Evolutionary conservation across 2,329 filamentous ascomycete species (phyloP).

Genomic region (Waltergamsia citrina): DNA sequence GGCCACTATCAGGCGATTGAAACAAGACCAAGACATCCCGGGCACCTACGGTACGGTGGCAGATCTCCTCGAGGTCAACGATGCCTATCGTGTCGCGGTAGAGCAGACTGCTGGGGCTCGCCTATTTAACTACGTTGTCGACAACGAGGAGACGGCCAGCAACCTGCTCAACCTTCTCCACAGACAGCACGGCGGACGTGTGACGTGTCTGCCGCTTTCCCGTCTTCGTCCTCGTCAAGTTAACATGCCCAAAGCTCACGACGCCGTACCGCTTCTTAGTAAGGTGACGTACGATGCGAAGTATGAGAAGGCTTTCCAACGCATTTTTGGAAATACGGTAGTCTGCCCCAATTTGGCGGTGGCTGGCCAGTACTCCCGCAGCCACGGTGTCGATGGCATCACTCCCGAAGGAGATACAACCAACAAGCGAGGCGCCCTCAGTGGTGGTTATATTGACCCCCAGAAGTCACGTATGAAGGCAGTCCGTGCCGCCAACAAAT

Average conservation of each 20-base stretch:
- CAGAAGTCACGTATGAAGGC: slow-evolving; percentile 80
- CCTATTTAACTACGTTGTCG: slow-evolving; percentile 92
- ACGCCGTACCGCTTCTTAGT: slow-evolving; percentile 78
- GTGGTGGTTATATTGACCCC: slow-evolving; percentile 86
- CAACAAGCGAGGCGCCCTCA: slow-evolving; percentile 91
- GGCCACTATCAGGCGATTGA: slow-evolving; percentile 76
- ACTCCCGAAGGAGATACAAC: slow-evolving; percentile 91
- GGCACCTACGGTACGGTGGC: slow-evolving; percentile 90
- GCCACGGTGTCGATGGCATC: slow-evolving; percentile 85
- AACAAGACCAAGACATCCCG: slow-evolving; percentile 66
- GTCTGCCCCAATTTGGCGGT: slow-evolving; percentile 85
- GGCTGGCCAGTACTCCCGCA: slow-evolving; percentile 84
- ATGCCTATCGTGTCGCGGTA: slow-evolving; percentile 78
- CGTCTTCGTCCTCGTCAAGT: slow-evolving; percentile 61
- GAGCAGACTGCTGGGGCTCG: slow-evolving; percentile 90
- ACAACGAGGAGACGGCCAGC: slow-evolving; percentile 81
- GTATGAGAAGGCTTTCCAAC: slow-evolving; percentile 81
- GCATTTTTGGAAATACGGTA: slow-evolving; percentile 92
- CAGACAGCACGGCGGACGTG: slow-evolving; percentile 69
- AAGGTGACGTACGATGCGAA: slow-evolving; percentile 71
- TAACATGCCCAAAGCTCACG: slow-evolving; percentile 76
- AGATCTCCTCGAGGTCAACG: slow-evolving; percentile 80
- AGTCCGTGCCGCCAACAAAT: slow-evolving; percentile 64
- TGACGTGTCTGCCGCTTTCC: slow-evolving; percentile 92
- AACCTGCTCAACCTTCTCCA: slow-evolving; percentile 72